phyloP scores from a whole-genome alignment of 2,329 filamentous ascomycete genomes.

The Akanthomyces lecanii region DNA sequence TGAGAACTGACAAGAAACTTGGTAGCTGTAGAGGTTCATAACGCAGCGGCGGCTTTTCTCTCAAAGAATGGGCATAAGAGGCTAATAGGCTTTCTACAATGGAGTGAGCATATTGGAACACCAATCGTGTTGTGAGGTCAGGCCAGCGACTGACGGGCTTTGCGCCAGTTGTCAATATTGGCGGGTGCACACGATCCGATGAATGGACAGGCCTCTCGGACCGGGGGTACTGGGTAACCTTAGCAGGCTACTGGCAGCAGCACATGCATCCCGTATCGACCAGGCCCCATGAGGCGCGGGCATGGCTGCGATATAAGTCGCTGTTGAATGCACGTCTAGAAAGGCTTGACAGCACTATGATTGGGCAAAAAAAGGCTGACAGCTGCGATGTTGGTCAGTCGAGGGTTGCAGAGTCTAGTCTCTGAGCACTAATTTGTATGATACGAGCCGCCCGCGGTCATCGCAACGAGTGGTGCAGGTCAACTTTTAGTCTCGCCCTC shows the following conservation, averaged over 20 bases:
- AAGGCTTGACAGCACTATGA: no score
- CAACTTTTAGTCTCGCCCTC: background rate
- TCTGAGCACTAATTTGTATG: background rate
- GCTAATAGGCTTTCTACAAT: background rate
- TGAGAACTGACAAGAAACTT: background rate
- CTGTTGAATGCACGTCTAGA: background rate
- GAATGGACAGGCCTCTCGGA: constrained; percentile 33
- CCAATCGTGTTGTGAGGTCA: background rate
- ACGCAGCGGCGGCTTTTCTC: background rate
- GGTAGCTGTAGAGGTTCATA: background rate
- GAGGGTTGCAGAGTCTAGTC: background rate
- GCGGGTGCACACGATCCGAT: constrained; percentile 3
- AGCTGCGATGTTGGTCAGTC: background rate
- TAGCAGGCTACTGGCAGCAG: no score
- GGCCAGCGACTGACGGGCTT: background rate
- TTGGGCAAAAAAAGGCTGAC: background rate
- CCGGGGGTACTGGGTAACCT: constrained; percentile 25
- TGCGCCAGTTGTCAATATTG: constrained; percentile 4
- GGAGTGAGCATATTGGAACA: background rate
- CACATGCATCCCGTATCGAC: background rate
- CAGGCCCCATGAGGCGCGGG: background rate
- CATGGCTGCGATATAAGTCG: background rate
- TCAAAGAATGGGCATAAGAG: background rate
- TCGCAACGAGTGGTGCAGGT: background rate
- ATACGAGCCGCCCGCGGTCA: background rate